These are phyloP conservation scores for Penicillium italicum DNA, from an alignment of 2,329 filamentous ascomycete species.

Conservation along the genomic window DNA sequence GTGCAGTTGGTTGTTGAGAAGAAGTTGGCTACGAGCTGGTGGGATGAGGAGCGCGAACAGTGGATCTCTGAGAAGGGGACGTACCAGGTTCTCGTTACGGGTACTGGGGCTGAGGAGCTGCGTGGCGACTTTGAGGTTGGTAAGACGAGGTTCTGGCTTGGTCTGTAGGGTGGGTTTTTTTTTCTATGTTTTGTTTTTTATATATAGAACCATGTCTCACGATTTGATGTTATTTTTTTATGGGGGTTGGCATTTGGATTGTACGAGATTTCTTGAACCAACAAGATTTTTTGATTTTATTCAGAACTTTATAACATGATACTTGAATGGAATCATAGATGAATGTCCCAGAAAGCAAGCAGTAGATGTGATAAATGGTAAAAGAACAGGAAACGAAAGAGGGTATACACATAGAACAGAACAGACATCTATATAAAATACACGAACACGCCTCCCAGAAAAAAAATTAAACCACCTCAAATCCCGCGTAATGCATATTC, in stretches of 20 bases:
- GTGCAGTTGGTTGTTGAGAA: conserved; percentile 56
- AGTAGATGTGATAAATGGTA: neutral
- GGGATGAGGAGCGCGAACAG: conserved; percentile 62
- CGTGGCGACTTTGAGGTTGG: conserved; percentile 54
- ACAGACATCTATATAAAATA: neutral
- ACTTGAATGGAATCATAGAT: neutral
- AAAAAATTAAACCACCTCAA: neutral
- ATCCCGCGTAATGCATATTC: neutral
- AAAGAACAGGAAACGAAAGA: neutral
- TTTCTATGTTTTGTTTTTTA: neutral
- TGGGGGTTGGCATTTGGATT: neutral
- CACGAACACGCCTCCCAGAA: neutral
- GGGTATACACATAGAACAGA: conserved; percentile 1
- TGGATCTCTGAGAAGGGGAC: conserved; percentile 65
- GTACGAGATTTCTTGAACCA: neutral
- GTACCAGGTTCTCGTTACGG: conserved; percentile 61
- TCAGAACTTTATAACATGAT: too few relatives aligned
- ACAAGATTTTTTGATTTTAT: neutral
- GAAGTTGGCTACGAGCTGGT: conserved; percentile 67
- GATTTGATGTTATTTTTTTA: conserved; percentile 4
- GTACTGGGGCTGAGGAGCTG: conserved; percentile 53
- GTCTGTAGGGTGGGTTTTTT: conserved; percentile 45
- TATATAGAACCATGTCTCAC: conserved; percentile 1
- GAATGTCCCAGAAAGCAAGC: neutral
- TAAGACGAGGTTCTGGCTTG: conserved; percentile 66